Base-by-base conservation (phyloP, 257 asterid species). In the Gentiana macrophylla region DNA sequence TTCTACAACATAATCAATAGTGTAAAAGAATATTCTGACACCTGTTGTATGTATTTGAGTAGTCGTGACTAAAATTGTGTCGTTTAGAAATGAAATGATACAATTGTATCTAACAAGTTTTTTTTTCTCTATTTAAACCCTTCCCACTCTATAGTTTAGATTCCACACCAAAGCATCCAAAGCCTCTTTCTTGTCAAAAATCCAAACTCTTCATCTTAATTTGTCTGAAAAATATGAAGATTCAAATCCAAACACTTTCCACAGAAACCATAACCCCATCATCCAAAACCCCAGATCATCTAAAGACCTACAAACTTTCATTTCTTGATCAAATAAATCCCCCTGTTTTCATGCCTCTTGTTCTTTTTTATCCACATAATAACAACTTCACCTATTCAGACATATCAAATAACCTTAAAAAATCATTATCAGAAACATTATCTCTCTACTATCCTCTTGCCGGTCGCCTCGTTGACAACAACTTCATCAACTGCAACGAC, bases 291-390 rank as follows among this genome's bases (percentile, higher is more conserved):
- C 82, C 77, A 4, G 34, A 63, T 10, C 36, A 57, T 4, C 63
- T 53, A 6, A 11, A 48, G n/a, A 59, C 32, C 11, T 61, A 77
- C 71, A 33, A 49, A 4, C 80, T 80, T 9, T 80, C 87, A 34
- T 74, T 70, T 65, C 84, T 80, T 51, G 87, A 80, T 57, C 84
- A 74, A 63, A 9, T 77, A 9, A 53, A 67, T 2, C 81, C 84
- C 3, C 76, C 78, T 0, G 24, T 53, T 15, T 62, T 53, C 12
- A 60, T 71, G 73, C 84, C 89, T 3, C 55, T 71, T 0, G 32
- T 79, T 5, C 68, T 76, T 63, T 79, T 79, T 59, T 82, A 76
- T 50, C 64, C 71, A 35, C 0, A 62, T 48, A 53, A 67, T 9
- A 11, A 55, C 54, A 36, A 61, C 44, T 4, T 67, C 12, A 54